phyloP scores from a whole-genome alignment of 371 early-diverging fungal genomes.

The Syncephalastrum sp. region DNA sequence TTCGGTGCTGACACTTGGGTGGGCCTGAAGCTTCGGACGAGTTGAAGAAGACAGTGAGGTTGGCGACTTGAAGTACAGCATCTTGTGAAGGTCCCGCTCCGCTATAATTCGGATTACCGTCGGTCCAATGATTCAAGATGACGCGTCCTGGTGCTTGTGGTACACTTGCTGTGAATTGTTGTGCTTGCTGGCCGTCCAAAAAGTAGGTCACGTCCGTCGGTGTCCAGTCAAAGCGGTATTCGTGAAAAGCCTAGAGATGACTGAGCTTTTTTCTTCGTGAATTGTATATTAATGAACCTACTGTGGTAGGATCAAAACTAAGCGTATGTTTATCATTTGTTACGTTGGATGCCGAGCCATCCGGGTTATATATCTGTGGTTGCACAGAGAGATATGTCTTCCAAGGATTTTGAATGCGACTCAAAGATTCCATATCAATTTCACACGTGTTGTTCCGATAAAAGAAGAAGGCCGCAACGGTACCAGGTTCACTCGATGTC shows the following conservation, averaged over 20 bases:
- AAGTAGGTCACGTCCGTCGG: constrained; percentile 33
- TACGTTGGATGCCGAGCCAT: constrained; percentile 34
- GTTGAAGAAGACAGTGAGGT: constrained; percentile 43
- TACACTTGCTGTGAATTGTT: constrained; percentile 29
- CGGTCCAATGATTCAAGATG: constrained; percentile 46
- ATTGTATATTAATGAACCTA: constrained; percentile 5
- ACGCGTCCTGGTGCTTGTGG: constrained; percentile 36
- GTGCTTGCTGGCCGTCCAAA: constrained; percentile 25
- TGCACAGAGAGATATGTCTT: constrained; percentile 38
- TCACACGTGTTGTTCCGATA: constrained; percentile 34
- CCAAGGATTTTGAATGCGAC: constrained; percentile 30
- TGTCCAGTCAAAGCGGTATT: constrained; percentile 47
- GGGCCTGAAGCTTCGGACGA: constrained; percentile 23
- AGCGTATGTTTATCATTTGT: constrained; percentile 30
- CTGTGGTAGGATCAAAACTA: constrained; percentile 27
- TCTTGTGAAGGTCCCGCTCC: constrained; percentile 27
- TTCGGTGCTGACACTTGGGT: constrained; percentile 10
- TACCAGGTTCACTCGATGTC: constrained; percentile 29
- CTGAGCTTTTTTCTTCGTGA: background rate
- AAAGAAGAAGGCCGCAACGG: constrained; percentile 43
- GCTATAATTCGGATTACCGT: constrained; percentile 44
- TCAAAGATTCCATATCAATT: constrained; percentile 46
- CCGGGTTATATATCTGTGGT: constrained; percentile 35
- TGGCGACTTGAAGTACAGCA: constrained; percentile 27
- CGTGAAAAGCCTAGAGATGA: constrained; percentile 33